Evolutionary conservation across 1,284 basidiomycete species (phyloP), one percentile per base, ranked within the genome.

Genomic region (Sparassis latifolia): DNA sequence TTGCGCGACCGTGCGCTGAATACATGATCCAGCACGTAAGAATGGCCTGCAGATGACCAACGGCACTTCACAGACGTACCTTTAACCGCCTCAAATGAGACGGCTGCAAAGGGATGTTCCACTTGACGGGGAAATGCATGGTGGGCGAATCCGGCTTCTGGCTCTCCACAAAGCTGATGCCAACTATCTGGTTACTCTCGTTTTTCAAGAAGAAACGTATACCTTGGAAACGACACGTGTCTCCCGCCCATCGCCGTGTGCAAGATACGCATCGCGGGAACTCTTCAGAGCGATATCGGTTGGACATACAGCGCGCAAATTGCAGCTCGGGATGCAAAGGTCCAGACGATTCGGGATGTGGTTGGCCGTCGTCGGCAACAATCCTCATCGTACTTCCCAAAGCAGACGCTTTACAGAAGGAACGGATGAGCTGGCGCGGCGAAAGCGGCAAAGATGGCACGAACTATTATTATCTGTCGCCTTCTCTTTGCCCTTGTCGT

Each of bases 251-350:
- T 12, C 86, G 82, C 44, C 86, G 81, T 27, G 83, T 89, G 65
- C 86, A 89, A 2, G 86, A 84, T 30, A 89, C 82, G 62, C 86
- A 89, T 5, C 84, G 80, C 32, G 86, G 84, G 65, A 87, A 85
- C 45, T 76, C 72, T 57, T 88, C 82, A 38, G 71, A 68, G 55
- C 78, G 78, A 64, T 88, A 89, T 44, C 84, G 76, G 57, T 80
- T 82, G 0, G 87, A 88, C 86, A 89, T 89, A 66, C 86, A 89
- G 9, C 86, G 76, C 4, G 85, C 82, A 52, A 79, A 81, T 53
- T 89, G 86, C 20, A 85, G 69, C 60, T 89, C 86, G 2, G 79
- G 78, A 49, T 73, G 72, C 48, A 76, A 62, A 29, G 60, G 55
- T 9, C 58, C 58, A 12, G 54, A 42, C 5, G 53, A 44, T 27